A percentile compares a stretch with the other conserved stretches of the same genome.
Evolutionary conservation across 2,329 filamentous ascomycete genomes (phyloP).

Genomic region (Magnaporthiopsis incrustans): DNA sequence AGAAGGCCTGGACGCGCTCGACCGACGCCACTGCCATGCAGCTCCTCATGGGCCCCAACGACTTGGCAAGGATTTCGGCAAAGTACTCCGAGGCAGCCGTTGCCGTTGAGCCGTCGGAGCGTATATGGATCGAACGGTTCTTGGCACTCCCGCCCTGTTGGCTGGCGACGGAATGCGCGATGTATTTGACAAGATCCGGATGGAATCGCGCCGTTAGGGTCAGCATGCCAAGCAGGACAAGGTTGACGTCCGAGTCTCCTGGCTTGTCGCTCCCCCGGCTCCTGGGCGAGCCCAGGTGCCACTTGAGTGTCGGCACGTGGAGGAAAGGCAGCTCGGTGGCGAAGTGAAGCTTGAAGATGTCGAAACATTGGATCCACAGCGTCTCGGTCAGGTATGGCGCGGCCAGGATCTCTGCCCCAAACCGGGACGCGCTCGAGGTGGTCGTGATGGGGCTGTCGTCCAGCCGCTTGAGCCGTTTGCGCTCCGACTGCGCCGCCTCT

Average conservation of each 20-base stretch:
- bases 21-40: constrained; percentile 46
- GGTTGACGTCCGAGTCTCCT: constrained; percentile 38
- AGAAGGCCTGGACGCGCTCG: constrained; percentile 56
- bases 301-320: constrained; percentile 55
- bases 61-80: constrained; percentile 47
- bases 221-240: constrained; percentile 58
- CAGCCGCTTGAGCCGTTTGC: constrained; percentile 38
- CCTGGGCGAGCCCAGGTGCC: constrained; percentile 24
- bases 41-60: constrained; percentile 37
- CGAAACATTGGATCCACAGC: constrained; percentile 62
- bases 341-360: constrained; percentile 64
- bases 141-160: constrained; percentile 25
- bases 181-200: constrained; percentile 46
- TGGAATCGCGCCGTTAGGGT: constrained; percentile 64
- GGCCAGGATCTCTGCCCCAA: constrained; percentile 53
- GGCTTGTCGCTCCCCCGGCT: constrained; percentile 17
- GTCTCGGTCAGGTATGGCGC: constrained; percentile 53
- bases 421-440: constrained; percentile 23
- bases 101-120: constrained; percentile 43
- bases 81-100: constrained; percentile 56
- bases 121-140: constrained; percentile 24
- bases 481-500: constrained; percentile 35
- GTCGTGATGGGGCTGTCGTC: constrained; percentile 33
- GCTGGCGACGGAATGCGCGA: constrained; percentile 31
- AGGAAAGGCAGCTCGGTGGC: constrained; percentile 66